These are phyloP conservation scores for Tripterygium wilfordii DNA, from an alignment of 177 flowering plant genomes.

Conservation along the genomic window DNA sequence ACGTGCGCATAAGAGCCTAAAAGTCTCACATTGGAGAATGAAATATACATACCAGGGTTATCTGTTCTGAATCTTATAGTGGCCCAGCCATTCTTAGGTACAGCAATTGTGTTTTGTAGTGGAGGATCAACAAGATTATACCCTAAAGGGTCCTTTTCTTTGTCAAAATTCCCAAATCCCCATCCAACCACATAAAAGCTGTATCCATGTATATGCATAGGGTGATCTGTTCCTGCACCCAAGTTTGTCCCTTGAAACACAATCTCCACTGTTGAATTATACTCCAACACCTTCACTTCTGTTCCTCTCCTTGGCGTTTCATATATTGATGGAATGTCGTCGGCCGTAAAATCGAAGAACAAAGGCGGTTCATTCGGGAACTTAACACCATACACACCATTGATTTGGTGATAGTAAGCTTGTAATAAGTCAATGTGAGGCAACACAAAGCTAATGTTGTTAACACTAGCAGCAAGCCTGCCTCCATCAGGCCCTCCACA, in stretches of 20 bases:
- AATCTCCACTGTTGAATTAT: constrained; percentile 33
- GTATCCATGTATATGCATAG: constrained; percentile 31
- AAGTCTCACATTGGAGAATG: background rate
- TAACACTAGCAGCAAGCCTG: constrained; percentile 26
- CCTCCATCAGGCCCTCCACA: constrained; percentile 31
- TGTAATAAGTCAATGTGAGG: constrained; percentile 16
- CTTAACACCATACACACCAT: constrained; percentile 20
- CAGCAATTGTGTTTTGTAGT: constrained; percentile 11
- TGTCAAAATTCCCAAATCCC: constrained; percentile 34
- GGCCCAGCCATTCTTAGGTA: constrained; percentile 22
- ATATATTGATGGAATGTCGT: background rate
- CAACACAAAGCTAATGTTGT: constrained; percentile 15
- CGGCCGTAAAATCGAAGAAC: constrained; percentile 30
- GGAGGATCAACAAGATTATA: constrained; percentile 25
- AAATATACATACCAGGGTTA: constrained; percentile 19
- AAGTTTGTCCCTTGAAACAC: constrained; percentile 41
- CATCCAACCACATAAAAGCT: constrained; percentile 27
- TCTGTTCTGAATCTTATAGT: constrained; percentile 17
- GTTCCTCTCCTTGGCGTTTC: constrained; percentile 20
- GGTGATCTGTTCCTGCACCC: constrained; percentile 25
- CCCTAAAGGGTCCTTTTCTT: constrained; percentile 6
- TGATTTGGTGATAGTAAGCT: constrained; percentile 18
- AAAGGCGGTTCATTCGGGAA: constrained; percentile 33
- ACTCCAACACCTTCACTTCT: constrained; percentile 26
- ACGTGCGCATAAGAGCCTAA: no score